Base-by-base conservation (phyloP, 345 rosid species). In the Syzygium oleosum region DNA sequence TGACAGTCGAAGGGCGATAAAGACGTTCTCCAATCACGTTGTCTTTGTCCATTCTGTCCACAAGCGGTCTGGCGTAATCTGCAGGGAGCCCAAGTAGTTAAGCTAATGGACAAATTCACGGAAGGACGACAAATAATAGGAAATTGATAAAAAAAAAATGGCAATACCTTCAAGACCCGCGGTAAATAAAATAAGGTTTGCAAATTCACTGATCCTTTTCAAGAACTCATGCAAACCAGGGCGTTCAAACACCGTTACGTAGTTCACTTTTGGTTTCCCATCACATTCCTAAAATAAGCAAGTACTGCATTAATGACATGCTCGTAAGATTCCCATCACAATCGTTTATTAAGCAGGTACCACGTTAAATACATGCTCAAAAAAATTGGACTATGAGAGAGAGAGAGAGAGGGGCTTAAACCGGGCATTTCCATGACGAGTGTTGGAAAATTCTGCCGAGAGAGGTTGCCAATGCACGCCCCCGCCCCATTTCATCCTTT, bases 51-150 rank as follows among this genome's bases (percentile, higher is more conserved):
- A 94, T 93, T 85, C 90, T 93, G 90, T 93, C 95, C 68, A 93
- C 92, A 84, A 94, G 93, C 9, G 96, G 96, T 77, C 92, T 92
- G 12, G 94, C 96, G 86, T 94, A 94, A 86, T 91, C 96, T 93
- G 91, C 58, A 58, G 46, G 43, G n/a, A 46, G 46, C 84, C 53
- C 84, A 51, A 58, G 15, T 51, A 43, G 9, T 41, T 84, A 77
- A 84, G n/a, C 41, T 31, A 41, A 53, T 51, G 51, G 43, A 29
- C 78, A 85, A 3, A 53, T 59, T n/a, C 38, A 54, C 65, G 53
- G 51, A 80, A 88, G 52, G 78, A 85, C 13, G 85, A 80, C 27
- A 51, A 41, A 78, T 11, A 8, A 29, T 53, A 49, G 55, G 19
- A 85, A 78, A 52, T 12, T 11, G 31, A 38, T 25, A 52, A 49